Evolutionary conservation across 2,329 filamentous ascomycete genomes (phyloP), one percentile per base, ranked within the genome.

Genomic region (Epichloe baconii): DNA sequence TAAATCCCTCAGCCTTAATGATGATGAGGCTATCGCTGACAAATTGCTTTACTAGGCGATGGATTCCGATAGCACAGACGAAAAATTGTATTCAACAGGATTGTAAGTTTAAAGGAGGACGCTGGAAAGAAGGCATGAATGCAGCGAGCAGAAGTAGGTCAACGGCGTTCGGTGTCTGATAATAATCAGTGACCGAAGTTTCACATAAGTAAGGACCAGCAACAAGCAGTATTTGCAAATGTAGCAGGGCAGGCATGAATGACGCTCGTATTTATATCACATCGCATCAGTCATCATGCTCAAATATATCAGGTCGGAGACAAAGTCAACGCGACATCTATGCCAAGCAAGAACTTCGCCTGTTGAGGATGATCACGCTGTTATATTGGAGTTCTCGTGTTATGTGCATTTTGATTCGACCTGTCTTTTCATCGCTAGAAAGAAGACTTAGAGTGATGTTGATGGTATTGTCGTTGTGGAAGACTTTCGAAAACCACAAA

Each of bases 81-180:
- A 88, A n/a, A 66, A 66, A 74, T 95, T 57, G 79, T 97, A 46
- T 71, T 97, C 34, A 97, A 97, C 71, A 79, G 88, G 48, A 96
- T 97, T 61, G 90, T 97, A 21, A 87, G 85, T 46, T 68, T 96
- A 62, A 95, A 95, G 72, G 90, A 95, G 68, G 88, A 94, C 63
- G 71, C 78, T n/a, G 81, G 81, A 51, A 89, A 89, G 75, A 64
- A 59, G n/a, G 46, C 47, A 35, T 52, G 23, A 42, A 8, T 14
- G 10, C 19, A 21, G 44, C 37, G 11, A 21, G 46, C 26, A n/a
- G 8, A 15, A 23, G 34, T 6, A 37, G 10, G 26, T 31, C 26
- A 23, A 44, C 35, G 23, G 44, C 23, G 8, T 34, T 8, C n/a
- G 15, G 17, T 23, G 44, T 31, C 34, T n/a, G 31, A 23, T 5